phyloP scores from a whole-genome alignment of 768 basidiomycete genomes.

The Psilocybe subaeruginosa region DNA sequence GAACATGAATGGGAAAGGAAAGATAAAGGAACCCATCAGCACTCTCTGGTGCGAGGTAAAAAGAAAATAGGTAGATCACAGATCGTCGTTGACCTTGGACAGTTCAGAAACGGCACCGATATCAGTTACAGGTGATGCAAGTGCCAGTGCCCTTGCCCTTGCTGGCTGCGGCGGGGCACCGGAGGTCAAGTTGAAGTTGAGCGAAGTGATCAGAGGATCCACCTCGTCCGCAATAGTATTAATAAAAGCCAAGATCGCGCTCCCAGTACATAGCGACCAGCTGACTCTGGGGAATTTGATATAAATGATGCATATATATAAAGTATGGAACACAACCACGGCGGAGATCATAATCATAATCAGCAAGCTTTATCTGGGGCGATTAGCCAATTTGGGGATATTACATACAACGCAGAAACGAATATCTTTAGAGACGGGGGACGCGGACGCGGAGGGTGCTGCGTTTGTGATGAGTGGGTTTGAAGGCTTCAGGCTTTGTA shows the following conservation, averaged over 20 bases:
- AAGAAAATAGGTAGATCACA: neutral
- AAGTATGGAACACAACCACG: no score
- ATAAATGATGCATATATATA: no score
- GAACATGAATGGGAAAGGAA: neutral
- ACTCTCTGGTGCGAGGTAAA: neutral
- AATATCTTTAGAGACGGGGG: neutral
- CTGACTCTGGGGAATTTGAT: neutral
- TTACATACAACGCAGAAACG: neutral
- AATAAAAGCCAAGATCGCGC: neutral
- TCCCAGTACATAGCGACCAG: neutral
- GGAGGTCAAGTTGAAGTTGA: neutral
- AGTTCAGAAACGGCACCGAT: neutral
- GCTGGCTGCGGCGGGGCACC: neutral
- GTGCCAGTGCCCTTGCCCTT: neutral
- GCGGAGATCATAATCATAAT: no score
- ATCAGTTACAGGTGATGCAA: neutral
- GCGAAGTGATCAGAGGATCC: neutral
- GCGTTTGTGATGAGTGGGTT: neutral
- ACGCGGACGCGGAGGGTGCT: neutral
- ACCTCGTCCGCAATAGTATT: neutral
- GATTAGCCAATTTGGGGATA: no score
- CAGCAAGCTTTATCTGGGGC: no score
- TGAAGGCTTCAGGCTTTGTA: neutral
- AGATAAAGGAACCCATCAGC: no score
- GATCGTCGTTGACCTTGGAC: neutral